Percentiles rank a stretch among this genome's conserved stretches.
Evolutionary conservation across 2,329 filamentous ascomycete genomes (phyloP).

Genomic region (Falciphora oryzae): DNA sequence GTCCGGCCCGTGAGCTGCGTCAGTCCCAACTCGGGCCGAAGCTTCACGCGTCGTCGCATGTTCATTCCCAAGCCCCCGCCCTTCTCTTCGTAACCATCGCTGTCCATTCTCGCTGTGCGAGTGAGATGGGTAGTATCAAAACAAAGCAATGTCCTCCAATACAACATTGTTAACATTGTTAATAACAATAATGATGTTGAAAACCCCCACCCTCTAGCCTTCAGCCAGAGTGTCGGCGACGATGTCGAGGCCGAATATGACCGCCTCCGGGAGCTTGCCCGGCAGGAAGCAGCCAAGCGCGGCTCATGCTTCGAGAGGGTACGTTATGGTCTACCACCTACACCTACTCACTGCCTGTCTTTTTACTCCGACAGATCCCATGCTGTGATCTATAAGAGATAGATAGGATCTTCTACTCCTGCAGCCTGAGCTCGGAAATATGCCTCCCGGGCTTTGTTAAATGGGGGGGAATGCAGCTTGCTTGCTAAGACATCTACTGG

Average conservation of each 20-base stretch:
- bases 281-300: conserved; percentile 73
- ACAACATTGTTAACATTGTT: neutral
- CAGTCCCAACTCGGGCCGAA: neutral
- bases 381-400: neutral
- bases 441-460: neutral
- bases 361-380: neutral
- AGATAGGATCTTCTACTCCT: neutral
- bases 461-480: neutral
- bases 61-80: neutral
- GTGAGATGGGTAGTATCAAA: neutral
- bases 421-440: too few relatives aligned
- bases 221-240: conserved; percentile 63
- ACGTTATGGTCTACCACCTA: conserved; percentile 21
- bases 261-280: conserved; percentile 76
- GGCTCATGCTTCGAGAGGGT: conserved; percentile 70
- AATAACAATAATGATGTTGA: neutral
- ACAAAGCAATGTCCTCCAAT: neutral
- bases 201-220: conserved; percentile 45
- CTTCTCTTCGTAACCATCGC: neutral
- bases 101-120: too few relatives aligned
- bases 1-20: too few relatives aligned
- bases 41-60: neutral
- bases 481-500: neutral
- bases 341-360: too few relatives aligned
- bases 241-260: conserved; percentile 85